Evolutionary conservation across 768 basidiomycete genomes (phyloP), one percentile per base, ranked within the genome.

Genomic region (Rhodotorula graminis): DNA sequence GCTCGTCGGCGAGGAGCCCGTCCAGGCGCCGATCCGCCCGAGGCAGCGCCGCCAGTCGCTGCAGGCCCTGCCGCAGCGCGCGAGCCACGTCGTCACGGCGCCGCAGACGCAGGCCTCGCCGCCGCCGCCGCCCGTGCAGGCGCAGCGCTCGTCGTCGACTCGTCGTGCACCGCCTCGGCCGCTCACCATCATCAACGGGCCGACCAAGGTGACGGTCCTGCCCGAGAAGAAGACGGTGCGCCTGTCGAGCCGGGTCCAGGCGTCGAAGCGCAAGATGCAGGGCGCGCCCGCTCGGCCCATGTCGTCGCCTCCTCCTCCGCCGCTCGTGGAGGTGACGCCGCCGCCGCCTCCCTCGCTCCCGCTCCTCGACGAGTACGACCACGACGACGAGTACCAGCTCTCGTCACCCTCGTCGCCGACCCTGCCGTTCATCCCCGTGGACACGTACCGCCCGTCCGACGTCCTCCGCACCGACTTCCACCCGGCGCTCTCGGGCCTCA

Each of bases 391-490:
- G 11, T 46, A 31, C 11, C 8, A 46, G 44, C 16, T 19, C 2
- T 53, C 71, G 0, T 61, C 70, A 21, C 65, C 70, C 3, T 29
- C 50, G 1, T 66, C 70, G 11, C 66, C 66, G 16, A 60, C 67
- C 23, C 50, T 66, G 15, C 65, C 70, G 14, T n/a, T 42, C 27
- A 57, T 65, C 64, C n/a, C 31, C 15, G 37, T 52, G 15, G 49
- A 37, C 29, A 59, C 70, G 19, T 65, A 71, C 64, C 46, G 31
- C n/a, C 60, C 64, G 15, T 37, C 70, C 2, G n/a, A 64, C 19
- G 60, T 66, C 42, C 53, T 60, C 10, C 70, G 70, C 21, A 66
- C 64, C 53, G 70, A 66, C 53, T 65, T 65, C n/a, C 70, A 71
- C 50, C 64, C 70, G 3, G 64, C 70, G 2, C 64, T 66, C 40